Evolutionary conservation across 2,329 filamentous ascomycete genomes (phyloP), one percentile per base, ranked within the genome.

Genomic region (Myriosclerotinia scirpicola): DNA sequence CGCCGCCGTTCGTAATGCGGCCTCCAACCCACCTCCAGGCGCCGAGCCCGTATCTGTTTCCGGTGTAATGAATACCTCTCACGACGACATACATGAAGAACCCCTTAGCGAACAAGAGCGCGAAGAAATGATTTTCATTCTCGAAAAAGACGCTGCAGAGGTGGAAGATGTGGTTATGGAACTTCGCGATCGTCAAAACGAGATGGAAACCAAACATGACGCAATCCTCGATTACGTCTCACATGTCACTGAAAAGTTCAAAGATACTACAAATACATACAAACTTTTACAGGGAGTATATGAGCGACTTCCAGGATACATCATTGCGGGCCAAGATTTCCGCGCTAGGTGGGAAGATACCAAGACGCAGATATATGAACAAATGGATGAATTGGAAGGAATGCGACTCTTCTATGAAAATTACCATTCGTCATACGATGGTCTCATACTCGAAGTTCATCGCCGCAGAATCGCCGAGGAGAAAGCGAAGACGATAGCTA

Each of bases 341-440:
- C 81, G 82, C 46, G 79, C 82, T 30, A 79, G 85, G 2, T 97
- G 94, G 92, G 84, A 86, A 38, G 86, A 89, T 67, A 92, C 96
- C 71, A 88, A 89, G 70, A 84, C 86, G 5, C 83, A 83, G 22
- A 90, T 98, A 34, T 82, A 84, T 46, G 82, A 80, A 20, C 90
- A 88, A 72, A 85, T 97, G 52, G 81, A 84, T 12, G 92, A 96
- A 74, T 89, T 98, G 78, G 87, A 90, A 62, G 86, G 87, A 30
- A 85, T 97, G 73, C 84, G 87, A 14, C 82, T 86, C n/a, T 92
- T 97, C 73, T 98, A 97, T 77, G 90, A 94, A 68, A 88, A 90
- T 22, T 99, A 98, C 74, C 83, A 91, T 26, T 85, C 87, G 63
- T 92, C 93, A 0, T 98, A 99, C 75, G 90, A 92, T 71, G 88